Evolutionary conservation across 2,329 filamentous ascomycete species (phyloP).

Genomic region (Fusarium buxicola): DNA sequence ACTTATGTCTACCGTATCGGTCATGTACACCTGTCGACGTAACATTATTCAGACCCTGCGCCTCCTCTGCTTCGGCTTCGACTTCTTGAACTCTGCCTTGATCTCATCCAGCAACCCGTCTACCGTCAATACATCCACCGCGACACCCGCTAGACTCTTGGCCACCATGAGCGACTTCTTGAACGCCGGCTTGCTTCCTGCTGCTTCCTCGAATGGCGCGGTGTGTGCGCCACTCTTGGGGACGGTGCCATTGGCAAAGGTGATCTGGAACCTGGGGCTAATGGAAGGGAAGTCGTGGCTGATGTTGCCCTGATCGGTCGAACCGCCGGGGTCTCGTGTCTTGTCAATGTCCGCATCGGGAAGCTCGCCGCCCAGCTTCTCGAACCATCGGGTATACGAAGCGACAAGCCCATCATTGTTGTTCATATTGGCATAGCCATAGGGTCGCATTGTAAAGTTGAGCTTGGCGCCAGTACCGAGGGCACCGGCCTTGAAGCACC

Average conservation of each 20-base stretch:
- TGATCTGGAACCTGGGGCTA: constrained; percentile 44
- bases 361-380: constrained; percentile 38
- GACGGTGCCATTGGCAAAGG: constrained; percentile 37
- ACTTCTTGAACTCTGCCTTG: constrained; percentile 37
- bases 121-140: constrained; percentile 58
- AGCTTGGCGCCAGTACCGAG: constrained; percentile 48
- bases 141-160: constrained; percentile 61
- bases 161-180: constrained; percentile 58
- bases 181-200: constrained; percentile 61
- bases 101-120: constrained; percentile 53
- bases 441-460: constrained; percentile 51
- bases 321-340: constrained; percentile 36
- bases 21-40: too few relatives aligned
- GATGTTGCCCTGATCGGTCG: constrained; percentile 48
- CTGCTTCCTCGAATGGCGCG: constrained; percentile 62
- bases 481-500: constrained; percentile 46
- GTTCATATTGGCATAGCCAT: constrained; percentile 50
- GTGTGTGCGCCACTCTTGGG: constrained; percentile 60
- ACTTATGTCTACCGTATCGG: too few relatives aligned
- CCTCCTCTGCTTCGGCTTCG: constrained; percentile 4
- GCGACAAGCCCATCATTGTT: constrained; percentile 45
- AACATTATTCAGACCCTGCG: neutral
- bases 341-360: constrained; percentile 44
- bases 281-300: constrained; percentile 47
- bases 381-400: constrained; percentile 41